phyloP scores from a whole-genome alignment of 108 stramenopile genomes.

The Stephanodiscus triporus region DNA sequence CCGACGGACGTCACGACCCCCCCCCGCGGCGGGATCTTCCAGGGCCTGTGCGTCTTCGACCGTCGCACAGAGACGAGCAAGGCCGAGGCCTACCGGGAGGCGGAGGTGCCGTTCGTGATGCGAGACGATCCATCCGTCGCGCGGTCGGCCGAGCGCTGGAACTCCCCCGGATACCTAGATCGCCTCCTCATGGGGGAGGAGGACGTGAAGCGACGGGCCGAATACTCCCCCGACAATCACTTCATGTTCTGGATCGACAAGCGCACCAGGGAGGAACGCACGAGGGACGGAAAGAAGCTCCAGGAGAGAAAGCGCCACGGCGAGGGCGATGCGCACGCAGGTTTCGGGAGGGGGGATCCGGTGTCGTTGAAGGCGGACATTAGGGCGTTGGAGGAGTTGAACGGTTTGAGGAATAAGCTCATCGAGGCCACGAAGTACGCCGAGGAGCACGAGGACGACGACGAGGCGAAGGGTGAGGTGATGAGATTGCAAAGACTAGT shows the following conservation, averaged over 20 bases:
- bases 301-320: constrained; percentile 22
- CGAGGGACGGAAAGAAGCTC: constrained; percentile 24
- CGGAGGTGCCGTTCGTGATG: constrained; percentile 97
- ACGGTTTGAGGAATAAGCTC: constrained; percentile 14
- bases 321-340: constrained; percentile 31
- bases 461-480: constrained; percentile 27
- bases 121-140: constrained; percentile 89
- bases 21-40: constrained; percentile 51
- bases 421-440: constrained; percentile 23
- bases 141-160: constrained; percentile 87
- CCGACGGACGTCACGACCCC: constrained; percentile 60
- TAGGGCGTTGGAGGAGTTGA: constrained; percentile 24
- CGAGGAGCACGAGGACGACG: constrained; percentile 33
- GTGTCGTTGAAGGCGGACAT: constrained; percentile 37
- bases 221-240: constrained; percentile 87
- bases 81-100: constrained; percentile 82
- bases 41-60: constrained; percentile 86
- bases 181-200: constrained; percentile 67
- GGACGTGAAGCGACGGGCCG: constrained; percentile 67
- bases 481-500: constrained; percentile 18
- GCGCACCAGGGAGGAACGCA: constrained; percentile 37
- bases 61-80: constrained; percentile 81
- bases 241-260: constrained; percentile 93
- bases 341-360: constrained; percentile 47
- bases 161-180: constrained; percentile 75